Conservation (phyloP, 768 basidiomycete species). For the Russula sp. region DNA sequence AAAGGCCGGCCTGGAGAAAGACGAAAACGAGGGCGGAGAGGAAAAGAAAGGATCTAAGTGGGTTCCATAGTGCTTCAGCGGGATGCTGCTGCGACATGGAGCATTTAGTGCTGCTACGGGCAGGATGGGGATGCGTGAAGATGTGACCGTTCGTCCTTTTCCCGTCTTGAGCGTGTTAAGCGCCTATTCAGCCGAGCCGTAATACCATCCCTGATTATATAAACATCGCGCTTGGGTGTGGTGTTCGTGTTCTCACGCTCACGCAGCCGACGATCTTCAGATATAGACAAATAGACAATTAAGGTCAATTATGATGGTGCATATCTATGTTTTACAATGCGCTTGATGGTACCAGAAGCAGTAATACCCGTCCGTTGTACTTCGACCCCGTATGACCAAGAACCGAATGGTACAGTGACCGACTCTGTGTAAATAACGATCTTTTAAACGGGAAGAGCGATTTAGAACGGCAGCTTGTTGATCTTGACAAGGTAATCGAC, state of each 20-base stretch:
- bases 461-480: conserved; percentile 7
- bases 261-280: too few species aligned
- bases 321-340: conserved; percentile 1
- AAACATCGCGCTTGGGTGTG: too few species aligned
- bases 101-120: neutral
- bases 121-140: neutral
- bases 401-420: conserved; percentile 1
- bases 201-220: neutral
- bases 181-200: neutral
- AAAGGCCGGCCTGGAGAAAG: conserved; percentile 32
- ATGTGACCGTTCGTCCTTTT: neutral
- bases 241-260: too few species aligned
- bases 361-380: neutral
- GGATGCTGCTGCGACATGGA: conserved; percentile 16
- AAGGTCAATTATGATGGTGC: neutral
- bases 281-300: too few species aligned
- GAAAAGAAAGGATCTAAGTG: conserved; percentile 22
- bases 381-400: neutral
- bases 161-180: neutral
- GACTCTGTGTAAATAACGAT: neutral
- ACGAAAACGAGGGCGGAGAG: conserved; percentile 24
- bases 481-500: conserved; percentile 22
- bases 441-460: conserved; percentile 7
- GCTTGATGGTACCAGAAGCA: neutral
- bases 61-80: conserved; percentile 1